These are phyloP conservation scores for Paraconiothyrium brasiliense DNA, from an alignment of 2,329 filamentous ascomycete species.

Conservation along the genomic window DNA sequence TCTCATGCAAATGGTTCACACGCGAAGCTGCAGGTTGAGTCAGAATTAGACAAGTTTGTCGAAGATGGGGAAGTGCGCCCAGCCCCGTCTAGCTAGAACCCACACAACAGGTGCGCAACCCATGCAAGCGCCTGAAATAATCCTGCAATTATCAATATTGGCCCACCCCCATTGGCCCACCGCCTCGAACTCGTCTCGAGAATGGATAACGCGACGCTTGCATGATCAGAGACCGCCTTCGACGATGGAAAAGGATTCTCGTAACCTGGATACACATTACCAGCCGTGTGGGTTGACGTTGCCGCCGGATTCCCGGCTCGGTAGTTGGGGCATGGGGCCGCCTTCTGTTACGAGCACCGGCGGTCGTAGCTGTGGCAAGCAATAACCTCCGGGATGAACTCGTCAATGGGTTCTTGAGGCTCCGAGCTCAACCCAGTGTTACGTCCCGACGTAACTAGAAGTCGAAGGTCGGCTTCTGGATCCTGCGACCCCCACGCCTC, in stretches of 20 bases:
- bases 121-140: neutral
- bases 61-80: neutral
- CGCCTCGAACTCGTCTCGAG: neutral
- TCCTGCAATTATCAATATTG: neutral
- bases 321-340: neutral
- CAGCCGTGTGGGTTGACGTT: neutral
- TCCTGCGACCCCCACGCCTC: neutral
- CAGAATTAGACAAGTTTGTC: neutral
- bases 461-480: neutral
- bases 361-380: neutral
- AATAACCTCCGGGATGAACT: conserved; percentile 1
- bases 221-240: neutral
- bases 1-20: conserved; percentile 1
- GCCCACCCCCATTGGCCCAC: neutral
- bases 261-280: neutral
- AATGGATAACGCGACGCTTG: neutral
- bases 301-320: neutral
- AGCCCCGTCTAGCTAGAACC: neutral
- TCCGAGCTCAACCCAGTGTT: conserved; percentile 7
- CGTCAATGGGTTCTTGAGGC: neutral
- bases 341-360: neutral
- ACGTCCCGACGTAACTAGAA: neutral
- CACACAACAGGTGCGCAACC: neutral
- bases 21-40: conserved; percentile 7
- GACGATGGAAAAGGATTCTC: neutral